These are phyloP conservation scores for Serendipita sp. DNA, from an alignment of 768 basidiomycete species.

Conservation along the genomic window DNA sequence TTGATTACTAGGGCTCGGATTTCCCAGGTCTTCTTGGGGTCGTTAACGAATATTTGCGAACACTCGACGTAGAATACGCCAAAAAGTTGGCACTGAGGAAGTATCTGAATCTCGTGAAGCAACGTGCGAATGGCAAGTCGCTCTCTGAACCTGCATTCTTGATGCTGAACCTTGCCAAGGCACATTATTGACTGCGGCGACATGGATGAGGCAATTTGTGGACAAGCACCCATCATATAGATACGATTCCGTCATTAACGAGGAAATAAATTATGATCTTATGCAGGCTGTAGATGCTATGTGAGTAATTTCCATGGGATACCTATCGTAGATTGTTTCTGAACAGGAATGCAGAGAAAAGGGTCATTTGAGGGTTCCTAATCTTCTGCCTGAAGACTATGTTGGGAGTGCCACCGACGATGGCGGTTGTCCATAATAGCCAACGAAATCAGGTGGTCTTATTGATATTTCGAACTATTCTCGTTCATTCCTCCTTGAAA, in stretches of 20 bases:
- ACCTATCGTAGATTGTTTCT: not conserved
- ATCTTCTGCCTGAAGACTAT: constrained; percentile 47
- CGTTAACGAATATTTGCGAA: constrained; percentile 70
- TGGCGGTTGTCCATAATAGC: not conserved
- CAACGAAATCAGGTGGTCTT: not conserved
- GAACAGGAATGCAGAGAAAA: constrained; percentile 36
- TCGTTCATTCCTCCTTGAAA: too few species aligned
- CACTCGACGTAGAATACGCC: constrained; percentile 53
- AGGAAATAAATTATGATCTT: constrained; percentile 90
- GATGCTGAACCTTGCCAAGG: constrained; percentile 27
- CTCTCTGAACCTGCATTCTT: not conserved
- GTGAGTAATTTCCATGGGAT: constrained; percentile 30
- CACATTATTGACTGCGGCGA: constrained; percentile 65
- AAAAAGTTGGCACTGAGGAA: constrained; percentile 46
- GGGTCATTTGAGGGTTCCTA: constrained; percentile 42
- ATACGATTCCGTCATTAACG: constrained; percentile 77
- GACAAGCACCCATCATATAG: constrained; percentile 81
- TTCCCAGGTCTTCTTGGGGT: constrained; percentile 75
- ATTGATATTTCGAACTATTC: too few species aligned
- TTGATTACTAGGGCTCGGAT: constrained; percentile 27
- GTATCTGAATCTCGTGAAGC: constrained; percentile 66
- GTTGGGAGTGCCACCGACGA: constrained; percentile 7
- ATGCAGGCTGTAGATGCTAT: constrained; percentile 80
- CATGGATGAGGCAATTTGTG: constrained; percentile 89
- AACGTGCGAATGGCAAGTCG: constrained; percentile 58